Conservation (phyloP, 129 eudicot species). For the Flaveria brownii region DNA sequence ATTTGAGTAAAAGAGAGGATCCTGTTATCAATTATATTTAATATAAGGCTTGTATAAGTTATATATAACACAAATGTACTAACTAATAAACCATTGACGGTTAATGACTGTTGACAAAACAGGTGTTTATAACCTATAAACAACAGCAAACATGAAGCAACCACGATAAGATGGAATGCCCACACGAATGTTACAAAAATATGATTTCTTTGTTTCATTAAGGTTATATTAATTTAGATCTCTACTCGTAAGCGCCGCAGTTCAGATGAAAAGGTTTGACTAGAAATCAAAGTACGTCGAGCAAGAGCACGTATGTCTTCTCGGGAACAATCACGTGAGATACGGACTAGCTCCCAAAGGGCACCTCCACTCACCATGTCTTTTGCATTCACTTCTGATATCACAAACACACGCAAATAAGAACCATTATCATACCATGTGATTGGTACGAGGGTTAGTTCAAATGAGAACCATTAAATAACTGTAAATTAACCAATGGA, state of each 20-base stretch:
- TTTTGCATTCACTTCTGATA: conserved; percentile 82
- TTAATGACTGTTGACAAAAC: background rate
- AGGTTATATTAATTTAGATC: conserved; percentile 34
- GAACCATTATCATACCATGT: background rate
- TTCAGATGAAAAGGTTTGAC: conserved; percentile 76
- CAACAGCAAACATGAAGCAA: conserved; percentile 27
- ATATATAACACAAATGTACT: conserved; percentile 4
- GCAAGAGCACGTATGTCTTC: conserved; percentile 94
- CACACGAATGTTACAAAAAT: conserved; percentile 23
- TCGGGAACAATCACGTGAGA: conserved; percentile 92
- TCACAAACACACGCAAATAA: background rate
- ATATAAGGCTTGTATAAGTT: background rate
- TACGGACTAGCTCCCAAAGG: conserved; percentile 96
- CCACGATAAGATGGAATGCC: conserved; percentile 21
- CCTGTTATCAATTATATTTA: background rate
- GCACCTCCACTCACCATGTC: conserved; percentile 97
- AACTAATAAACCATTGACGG: background rate
- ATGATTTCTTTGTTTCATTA: background rate
- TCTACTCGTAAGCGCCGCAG: conserved; percentile 75
- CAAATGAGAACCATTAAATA: background rate
- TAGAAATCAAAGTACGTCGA: conserved; percentile 72
- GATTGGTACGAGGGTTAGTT: background rate
- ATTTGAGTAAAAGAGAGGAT: no score
- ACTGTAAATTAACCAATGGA: background rate
- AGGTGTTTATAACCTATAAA: conserved; percentile 15